Conservation (phyloP, 495 filamentous ascomycete genomes). For the Cudoniella acicularis region DNA sequence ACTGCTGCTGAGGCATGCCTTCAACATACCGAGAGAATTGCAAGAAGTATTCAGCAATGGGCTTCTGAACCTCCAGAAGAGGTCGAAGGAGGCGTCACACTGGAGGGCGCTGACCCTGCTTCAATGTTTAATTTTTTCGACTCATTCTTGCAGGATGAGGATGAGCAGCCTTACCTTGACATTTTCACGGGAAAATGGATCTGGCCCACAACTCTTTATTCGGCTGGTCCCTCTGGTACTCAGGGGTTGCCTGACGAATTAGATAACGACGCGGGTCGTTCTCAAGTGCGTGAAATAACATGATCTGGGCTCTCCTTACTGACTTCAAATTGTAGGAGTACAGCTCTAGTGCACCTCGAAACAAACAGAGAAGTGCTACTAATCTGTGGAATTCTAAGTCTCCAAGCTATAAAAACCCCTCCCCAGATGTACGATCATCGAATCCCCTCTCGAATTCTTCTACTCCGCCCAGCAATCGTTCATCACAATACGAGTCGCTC, state of each 20-base stretch:
- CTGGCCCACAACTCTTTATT: background rate
- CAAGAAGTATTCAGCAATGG: constrained; percentile 11
- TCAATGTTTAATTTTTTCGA: background rate
- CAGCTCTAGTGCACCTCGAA: background rate
- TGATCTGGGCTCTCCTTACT: background rate
- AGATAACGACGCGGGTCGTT: too few species aligned
- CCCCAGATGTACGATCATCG: background rate
- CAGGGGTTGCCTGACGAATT: too few species aligned
- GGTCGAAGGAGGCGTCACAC: background rate
- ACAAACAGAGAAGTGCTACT: background rate
- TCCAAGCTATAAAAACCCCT: background rate
- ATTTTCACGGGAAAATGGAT: constrained; percentile 12
- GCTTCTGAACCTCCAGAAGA: constrained; percentile 1
- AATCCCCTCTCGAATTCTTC: background rate
- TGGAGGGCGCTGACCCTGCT: background rate
- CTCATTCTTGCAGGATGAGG: background rate
- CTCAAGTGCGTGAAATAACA: background rate
- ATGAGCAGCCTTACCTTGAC: background rate
- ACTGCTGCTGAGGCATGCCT: constrained; percentile 8
- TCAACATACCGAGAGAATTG: background rate
- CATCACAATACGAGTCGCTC: background rate
- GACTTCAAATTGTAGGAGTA: background rate
- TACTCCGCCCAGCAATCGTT: background rate
- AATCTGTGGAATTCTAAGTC: background rate
- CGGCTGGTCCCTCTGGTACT: background rate